These are phyloP conservation scores for Paramyrothecium sp. DNA, from an alignment of 2,329 filamentous ascomycete species.

Conservation along the genomic window DNA sequence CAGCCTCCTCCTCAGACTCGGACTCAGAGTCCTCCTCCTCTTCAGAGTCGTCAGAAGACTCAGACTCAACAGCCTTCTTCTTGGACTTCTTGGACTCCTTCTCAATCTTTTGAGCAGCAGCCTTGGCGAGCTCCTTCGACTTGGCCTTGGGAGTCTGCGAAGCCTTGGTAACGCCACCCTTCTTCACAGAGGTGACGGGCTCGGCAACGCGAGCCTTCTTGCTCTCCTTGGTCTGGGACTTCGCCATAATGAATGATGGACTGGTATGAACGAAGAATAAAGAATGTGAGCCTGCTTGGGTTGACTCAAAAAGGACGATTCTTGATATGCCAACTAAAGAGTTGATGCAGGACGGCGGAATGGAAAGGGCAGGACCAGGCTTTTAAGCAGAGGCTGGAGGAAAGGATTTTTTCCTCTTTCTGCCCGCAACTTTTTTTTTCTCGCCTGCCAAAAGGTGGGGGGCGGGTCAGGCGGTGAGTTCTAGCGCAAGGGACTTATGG, in stretches of 20 bases:
- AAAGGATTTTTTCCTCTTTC: conserved; percentile 16
- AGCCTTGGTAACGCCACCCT: conserved; percentile 65
- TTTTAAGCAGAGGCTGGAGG: conserved; percentile 7
- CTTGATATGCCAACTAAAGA: conserved; percentile 13
- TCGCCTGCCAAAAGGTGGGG: conserved; percentile 31
- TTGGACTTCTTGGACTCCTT: conserved; percentile 44
- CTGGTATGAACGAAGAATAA: conserved; percentile 10
- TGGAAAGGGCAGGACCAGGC: background rate
- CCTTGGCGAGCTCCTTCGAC: conserved; percentile 66
- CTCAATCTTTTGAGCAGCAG: conserved; percentile 47
- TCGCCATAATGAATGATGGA: conserved; percentile 54
- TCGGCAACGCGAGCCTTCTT: conserved; percentile 54
- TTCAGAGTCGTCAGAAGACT: conserved; percentile 33
- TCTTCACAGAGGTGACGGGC: conserved; percentile 57
- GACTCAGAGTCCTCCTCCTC: conserved; percentile 29
- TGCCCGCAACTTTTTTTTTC: conserved; percentile 25
- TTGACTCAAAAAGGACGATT: conserved; percentile 6
- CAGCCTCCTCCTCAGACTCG: conserved; percentile 14
- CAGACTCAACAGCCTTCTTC: conserved; percentile 45
- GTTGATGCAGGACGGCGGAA: background rate
- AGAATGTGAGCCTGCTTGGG: conserved; percentile 3
- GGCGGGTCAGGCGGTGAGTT: conserved; percentile 31
- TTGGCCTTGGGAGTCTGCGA: conserved; percentile 64
- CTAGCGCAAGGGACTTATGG: background rate
- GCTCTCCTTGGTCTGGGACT: conserved; percentile 59